Evolutionary conservation across 306 rosid genomes (phyloP).

Genomic region (Fragaria ananassa): DNA sequence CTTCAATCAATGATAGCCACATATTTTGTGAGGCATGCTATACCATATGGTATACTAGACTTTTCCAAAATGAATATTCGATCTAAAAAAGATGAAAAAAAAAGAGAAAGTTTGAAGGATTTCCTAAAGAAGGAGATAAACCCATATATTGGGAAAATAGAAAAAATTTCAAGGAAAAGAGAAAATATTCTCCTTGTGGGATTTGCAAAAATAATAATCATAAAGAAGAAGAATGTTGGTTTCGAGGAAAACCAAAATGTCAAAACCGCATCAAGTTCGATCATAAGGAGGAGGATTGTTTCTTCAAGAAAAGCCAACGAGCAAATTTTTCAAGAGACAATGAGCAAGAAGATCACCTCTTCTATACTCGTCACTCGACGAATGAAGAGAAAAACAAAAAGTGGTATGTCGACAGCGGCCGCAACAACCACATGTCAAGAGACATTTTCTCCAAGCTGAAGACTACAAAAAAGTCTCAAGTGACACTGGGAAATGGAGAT

Average conservation of each 20-base stretch:
- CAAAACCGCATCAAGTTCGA: background rate
- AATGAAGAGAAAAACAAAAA: background rate
- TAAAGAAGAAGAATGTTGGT: background rate
- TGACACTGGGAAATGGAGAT: background rate
- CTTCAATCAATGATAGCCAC: too few species aligned
- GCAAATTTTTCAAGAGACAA: background rate
- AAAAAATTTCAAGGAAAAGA: background rate
- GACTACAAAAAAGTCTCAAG: background rate
- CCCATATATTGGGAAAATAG: background rate
- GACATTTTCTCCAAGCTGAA: background rate
- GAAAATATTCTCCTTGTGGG: background rate
- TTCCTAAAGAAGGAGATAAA: background rate
- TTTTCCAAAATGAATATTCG: background rate
- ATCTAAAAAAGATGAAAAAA: slow-evolving; percentile 2
- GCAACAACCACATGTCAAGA: background rate
- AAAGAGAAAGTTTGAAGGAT: background rate
- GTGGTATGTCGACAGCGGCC: background rate
- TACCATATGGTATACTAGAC: too few species aligned
- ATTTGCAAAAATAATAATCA: background rate
- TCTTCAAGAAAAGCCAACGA: background rate
- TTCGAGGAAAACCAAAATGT: background rate
- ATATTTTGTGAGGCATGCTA: too few species aligned
- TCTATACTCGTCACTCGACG: background rate
- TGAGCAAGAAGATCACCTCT: background rate
- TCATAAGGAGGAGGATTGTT: background rate